Conservation (phyloP, 306 rosid genomes). For the Clitoria ternatea region DNA sequence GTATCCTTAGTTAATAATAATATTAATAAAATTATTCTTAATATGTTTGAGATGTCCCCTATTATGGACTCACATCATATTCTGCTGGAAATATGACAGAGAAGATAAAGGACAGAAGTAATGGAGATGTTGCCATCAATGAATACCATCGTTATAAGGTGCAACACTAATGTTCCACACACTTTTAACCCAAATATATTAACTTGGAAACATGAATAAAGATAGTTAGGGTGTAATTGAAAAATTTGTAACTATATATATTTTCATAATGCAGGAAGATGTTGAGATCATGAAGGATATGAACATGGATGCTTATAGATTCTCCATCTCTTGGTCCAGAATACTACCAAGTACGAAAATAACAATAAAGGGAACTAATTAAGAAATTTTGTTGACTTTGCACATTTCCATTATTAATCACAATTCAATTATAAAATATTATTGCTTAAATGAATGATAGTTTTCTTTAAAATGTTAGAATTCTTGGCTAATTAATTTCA, state of each 20-base stretch:
- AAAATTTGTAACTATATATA: background rate
- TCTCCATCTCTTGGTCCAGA: conserved; percentile 76
- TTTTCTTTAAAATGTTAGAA: background rate
- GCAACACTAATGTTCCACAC: background rate
- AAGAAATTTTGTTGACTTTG: background rate
- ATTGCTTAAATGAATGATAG: background rate
- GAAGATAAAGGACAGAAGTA: conserved; percentile 38
- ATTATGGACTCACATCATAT: background rate
- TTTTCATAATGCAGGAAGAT: conserved; percentile 47
- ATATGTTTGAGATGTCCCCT: background rate
- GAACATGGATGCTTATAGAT: conserved; percentile 53
- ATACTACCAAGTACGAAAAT: conserved; percentile 51
- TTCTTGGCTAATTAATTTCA: conserved; percentile 11
- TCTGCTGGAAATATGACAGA: conserved; percentile 19
- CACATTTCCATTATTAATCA: background rate
- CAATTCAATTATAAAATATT: background rate
- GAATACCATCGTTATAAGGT: conserved; percentile 53
- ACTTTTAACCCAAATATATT: background rate
- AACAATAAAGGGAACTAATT: too few species aligned
- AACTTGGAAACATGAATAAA: background rate
- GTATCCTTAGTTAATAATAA: background rate
- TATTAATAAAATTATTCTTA: background rate
- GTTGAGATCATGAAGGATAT: conserved; percentile 52
- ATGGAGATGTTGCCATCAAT: conserved; percentile 44
- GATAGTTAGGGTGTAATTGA: background rate